Conservation (phyloP, 345 rosid species). For the Microthlaspi erraticum region DNA sequence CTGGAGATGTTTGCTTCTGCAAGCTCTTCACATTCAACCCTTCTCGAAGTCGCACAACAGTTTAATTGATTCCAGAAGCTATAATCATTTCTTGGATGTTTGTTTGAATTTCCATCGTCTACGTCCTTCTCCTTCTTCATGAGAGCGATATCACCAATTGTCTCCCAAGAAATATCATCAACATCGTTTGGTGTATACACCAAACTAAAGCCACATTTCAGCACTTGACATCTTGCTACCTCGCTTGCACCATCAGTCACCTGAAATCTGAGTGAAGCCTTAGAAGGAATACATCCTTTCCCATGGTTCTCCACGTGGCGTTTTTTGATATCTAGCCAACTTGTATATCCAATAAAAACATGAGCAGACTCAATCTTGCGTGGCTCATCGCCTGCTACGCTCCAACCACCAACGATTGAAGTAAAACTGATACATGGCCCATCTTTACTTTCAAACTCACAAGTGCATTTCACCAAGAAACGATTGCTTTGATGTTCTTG, state of each 20-base stretch:
- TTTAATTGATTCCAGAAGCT: not conserved
- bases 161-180: constrained; percentile 7
- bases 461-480: constrained; percentile 18
- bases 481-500: not conserved
- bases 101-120: not conserved
- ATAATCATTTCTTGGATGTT: not conserved
- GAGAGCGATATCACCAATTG: not conserved
- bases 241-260: not conserved
- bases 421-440: constrained; percentile 4
- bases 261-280: not conserved
- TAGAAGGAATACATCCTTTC: constrained; percentile 10
- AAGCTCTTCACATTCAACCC: constrained; percentile 11
- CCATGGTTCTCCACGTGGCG: not conserved
- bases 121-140: not conserved
- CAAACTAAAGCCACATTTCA: constrained; percentile 29
- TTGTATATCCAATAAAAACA: constrained; percentile 22
- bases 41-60: constrained; percentile 1
- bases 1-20: constrained; percentile 1
- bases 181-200: constrained; percentile 9
- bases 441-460: not conserved
- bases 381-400: not conserved
- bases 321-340: constrained; percentile 2
- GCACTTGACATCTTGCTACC: not conserved
- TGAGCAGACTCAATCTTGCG: constrained; percentile 8
- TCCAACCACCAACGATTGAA: constrained; percentile 29